Conservation (phyloP, 768 basidiomycete genomes). For the Mycena haematopus region DNA sequence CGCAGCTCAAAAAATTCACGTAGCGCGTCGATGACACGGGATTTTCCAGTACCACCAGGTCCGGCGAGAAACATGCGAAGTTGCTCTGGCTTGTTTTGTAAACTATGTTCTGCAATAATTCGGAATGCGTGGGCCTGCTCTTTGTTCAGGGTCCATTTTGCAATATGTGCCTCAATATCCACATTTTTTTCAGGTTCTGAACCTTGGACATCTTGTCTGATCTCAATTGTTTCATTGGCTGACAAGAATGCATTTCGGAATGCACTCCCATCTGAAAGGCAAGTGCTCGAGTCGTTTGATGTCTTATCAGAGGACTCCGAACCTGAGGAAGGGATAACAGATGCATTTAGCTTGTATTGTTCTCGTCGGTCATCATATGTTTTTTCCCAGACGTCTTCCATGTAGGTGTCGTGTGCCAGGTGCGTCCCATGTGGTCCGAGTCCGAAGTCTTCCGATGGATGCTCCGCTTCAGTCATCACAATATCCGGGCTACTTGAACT, state of each 20-base stretch:
- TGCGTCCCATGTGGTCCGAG: not conserved
- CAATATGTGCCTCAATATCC: slow-evolving; percentile 29
- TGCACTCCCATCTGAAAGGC: slow-evolving; percentile 4
- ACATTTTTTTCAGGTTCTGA: slow-evolving; percentile 12
- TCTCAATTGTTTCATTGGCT: not conserved
- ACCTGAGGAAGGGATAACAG: not conserved
- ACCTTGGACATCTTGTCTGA: slow-evolving; percentile 6
- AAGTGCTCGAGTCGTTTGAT: not conserved
- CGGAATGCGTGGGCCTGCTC: slow-evolving; percentile 43
- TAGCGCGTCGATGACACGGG: slow-evolving; percentile 43
- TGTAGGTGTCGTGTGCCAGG: not conserved
- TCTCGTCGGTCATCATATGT: slow-evolving; percentile 25
- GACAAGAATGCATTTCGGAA: not conserved
- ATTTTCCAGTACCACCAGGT: slow-evolving; percentile 52
- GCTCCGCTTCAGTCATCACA: not conserved
- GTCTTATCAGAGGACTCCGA: not conserved
- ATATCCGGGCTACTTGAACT: no score
- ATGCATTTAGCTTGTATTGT: slow-evolving; percentile 18
- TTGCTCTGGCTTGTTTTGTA: slow-evolving; percentile 21
- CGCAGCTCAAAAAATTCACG: slow-evolving; percentile 37
- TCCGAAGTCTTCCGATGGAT: not conserved
- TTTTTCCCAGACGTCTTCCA: slow-evolving; percentile 28
- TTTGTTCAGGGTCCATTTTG: slow-evolving; percentile 39
- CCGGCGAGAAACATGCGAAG: slow-evolving; percentile 46
- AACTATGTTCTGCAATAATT: slow-evolving; percentile 38